Conservation (phyloP, 192 early-diverging fungal species). For the Obelidium mucronatum region DNA sequence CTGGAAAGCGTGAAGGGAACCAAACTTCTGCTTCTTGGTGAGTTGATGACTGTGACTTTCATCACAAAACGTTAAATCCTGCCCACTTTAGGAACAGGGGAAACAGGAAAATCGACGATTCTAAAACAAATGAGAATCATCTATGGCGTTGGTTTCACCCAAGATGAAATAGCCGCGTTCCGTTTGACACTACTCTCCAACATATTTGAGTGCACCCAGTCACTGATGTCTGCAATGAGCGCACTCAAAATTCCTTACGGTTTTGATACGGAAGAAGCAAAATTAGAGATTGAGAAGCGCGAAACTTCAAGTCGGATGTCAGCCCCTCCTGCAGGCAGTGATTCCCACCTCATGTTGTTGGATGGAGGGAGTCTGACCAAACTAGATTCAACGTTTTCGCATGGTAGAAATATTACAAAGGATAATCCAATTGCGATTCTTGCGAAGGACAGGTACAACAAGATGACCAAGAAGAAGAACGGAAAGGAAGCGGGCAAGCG, state of each 20-base stretch:
- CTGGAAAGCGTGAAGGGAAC: conserved; percentile 79
- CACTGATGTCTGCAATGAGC: conserved; percentile 74
- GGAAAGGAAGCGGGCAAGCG: conserved; percentile 60
- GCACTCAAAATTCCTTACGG: conserved; percentile 49
- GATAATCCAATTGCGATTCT: background rate
- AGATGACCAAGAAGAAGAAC: conserved; percentile 59
- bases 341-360: no score
- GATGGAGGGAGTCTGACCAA: background rate
- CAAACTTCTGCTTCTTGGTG: conserved; percentile 90
- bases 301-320: conserved; percentile 10
- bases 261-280: conserved; percentile 66
- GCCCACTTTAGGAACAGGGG: conserved; percentile 80
- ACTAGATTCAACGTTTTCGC: background rate
- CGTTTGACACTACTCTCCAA: conserved; percentile 87
- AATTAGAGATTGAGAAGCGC: no score
- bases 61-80: no score
- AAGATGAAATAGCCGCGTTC: conserved; percentile 78
- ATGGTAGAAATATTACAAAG: background rate
- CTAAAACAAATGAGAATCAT: conserved; percentile 99
- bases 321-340: background rate
- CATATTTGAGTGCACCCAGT: conserved; percentile 82
- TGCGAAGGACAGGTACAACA: background rate
- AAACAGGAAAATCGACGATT: conserved; percentile 96
- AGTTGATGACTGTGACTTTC: background rate
- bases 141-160: conserved; percentile 88